Evolutionary conservation across 345 rosid genomes (phyloP).

Genomic region (Gossypium thurberi): DNA sequence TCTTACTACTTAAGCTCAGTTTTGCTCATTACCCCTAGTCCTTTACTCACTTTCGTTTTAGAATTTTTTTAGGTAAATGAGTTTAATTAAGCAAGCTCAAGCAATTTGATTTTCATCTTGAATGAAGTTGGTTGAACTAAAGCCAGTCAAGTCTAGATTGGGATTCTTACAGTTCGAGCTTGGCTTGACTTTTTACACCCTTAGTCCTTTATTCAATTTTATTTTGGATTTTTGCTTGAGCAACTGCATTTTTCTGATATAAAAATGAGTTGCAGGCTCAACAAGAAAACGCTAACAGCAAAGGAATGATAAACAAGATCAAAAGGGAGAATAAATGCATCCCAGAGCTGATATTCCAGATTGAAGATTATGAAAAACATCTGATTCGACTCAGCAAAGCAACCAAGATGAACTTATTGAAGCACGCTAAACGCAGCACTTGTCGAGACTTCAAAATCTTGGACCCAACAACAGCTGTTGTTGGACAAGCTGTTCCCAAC

Average conservation of each 20-base stretch:
- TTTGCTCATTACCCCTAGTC: not conserved
- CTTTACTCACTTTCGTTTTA: not conserved
- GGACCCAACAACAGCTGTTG: slow-evolving; percentile 21
- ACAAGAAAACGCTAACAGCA: slow-evolving; percentile 41
- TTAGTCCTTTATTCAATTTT: not conserved
- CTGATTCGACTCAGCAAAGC: slow-evolving; percentile 73
- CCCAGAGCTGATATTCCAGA: slow-evolving; percentile 75
- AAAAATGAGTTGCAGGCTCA: slow-evolving; percentile 42
- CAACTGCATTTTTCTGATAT: not conserved
- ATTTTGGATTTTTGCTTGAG: slow-evolving; percentile 5
- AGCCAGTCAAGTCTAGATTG: not conserved
- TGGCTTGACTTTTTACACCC: not conserved
- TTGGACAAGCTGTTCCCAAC: not conserved
- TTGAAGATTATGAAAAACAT: slow-evolving; percentile 73
- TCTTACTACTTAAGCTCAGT: not conserved
- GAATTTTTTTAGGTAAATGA: not conserved
- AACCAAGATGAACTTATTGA: slow-evolving; percentile 62
- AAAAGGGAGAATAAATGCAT: slow-evolving; percentile 85
- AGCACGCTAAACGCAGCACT: slow-evolving; percentile 83
- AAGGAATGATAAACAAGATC: slow-evolving; percentile 62
- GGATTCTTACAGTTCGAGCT: not conserved
- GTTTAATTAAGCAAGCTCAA: not conserved
- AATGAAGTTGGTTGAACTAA: not conserved
- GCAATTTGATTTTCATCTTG: not conserved
- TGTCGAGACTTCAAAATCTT: slow-evolving; percentile 72